Conservation (phyloP, 306 rosid genomes). For the Phaseolus lunatus region DNA sequence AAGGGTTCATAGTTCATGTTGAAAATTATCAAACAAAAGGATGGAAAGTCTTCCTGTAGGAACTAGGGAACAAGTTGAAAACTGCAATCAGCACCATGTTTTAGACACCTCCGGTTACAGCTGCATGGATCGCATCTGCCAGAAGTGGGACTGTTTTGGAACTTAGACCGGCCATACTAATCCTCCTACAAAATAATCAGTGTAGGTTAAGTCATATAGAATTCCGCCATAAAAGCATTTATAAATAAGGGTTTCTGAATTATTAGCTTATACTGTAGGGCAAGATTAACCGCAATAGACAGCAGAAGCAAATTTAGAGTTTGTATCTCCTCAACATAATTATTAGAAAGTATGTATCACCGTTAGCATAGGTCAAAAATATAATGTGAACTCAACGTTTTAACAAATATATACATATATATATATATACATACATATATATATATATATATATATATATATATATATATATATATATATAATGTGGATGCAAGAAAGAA, state of each 20-base stretch:
- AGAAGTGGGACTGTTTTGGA: conserved; percentile 89
- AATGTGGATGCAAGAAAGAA: neutral
- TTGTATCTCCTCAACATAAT: conserved; percentile 10
- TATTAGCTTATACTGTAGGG: conserved; percentile 2
- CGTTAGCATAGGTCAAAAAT: conserved; percentile 10
- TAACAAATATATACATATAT: too few relatives aligned
- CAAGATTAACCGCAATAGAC: conserved; percentile 10
- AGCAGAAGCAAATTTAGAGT: conserved; percentile 15
- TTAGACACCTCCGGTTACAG: conserved; percentile 63
- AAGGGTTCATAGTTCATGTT: conserved; percentile 27
- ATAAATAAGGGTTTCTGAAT: neutral
- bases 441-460: too few relatives aligned
- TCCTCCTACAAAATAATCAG: conserved; percentile 72
- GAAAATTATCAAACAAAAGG: conserved; percentile 54
- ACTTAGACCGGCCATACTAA: conserved; percentile 99
- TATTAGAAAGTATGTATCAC: conserved; percentile 6
- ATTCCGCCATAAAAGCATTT: conserved; percentile 4
- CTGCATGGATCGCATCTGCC: conserved; percentile 90
- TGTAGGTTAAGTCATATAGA: conserved; percentile 13
- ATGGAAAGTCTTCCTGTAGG: conserved; percentile 8
- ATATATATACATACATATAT: too few relatives aligned
- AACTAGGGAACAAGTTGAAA: neutral
- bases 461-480: too few relatives aligned
- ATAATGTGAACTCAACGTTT: neutral
- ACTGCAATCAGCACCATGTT: conserved; percentile 9